Percentiles rank a stretch among this genome's conserved stretches.
phyloP scores from a whole-genome alignment of 345 rosid genomes.

The rapeseed (Brassica napus) region DNA sequence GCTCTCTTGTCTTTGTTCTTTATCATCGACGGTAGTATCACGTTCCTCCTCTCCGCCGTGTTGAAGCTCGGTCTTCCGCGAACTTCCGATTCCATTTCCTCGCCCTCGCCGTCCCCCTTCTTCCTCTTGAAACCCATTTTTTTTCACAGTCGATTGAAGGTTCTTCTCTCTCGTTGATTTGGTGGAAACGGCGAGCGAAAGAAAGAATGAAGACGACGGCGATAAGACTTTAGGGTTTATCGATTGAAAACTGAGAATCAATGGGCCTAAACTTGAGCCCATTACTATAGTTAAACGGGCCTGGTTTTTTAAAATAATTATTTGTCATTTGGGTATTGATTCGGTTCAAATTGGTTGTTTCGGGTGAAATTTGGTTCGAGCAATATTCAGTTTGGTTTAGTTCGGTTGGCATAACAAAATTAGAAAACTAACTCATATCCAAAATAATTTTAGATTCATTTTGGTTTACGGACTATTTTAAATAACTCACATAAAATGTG shows the following conservation, averaged over 20 bases:
- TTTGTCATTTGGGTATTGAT: background rate
- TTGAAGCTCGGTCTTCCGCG: slow-evolving; percentile 15
- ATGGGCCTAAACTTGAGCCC: background rate
- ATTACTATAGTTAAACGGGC: background rate
- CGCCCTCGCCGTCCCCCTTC: slow-evolving; percentile 31
- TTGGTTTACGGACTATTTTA: no score
- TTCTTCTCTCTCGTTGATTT: background rate
- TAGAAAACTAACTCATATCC: no score
- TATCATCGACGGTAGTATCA: slow-evolving; percentile 81
- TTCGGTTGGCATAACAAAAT: no score
- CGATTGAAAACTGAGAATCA: background rate
- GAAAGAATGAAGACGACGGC: slow-evolving; percentile 12
- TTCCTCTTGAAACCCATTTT: slow-evolving; percentile 58
- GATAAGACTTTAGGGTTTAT: slow-evolving; percentile 29
- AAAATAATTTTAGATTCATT: no score
- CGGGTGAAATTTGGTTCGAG: no score
- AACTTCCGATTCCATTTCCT: slow-evolving; percentile 38
- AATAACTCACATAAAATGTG: no score
- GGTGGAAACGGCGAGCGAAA: slow-evolving; percentile 8
- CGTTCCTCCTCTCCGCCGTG: slow-evolving; percentile 44
- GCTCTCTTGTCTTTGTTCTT: slow-evolving; percentile 95
- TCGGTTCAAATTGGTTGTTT: no score
- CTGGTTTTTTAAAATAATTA: no score
- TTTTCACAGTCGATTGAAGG: background rate
- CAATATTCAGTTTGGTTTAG: no score